Conservation (phyloP, 352 stramenopile species). For the Thalassiosira livingstoniorum region DNA sequence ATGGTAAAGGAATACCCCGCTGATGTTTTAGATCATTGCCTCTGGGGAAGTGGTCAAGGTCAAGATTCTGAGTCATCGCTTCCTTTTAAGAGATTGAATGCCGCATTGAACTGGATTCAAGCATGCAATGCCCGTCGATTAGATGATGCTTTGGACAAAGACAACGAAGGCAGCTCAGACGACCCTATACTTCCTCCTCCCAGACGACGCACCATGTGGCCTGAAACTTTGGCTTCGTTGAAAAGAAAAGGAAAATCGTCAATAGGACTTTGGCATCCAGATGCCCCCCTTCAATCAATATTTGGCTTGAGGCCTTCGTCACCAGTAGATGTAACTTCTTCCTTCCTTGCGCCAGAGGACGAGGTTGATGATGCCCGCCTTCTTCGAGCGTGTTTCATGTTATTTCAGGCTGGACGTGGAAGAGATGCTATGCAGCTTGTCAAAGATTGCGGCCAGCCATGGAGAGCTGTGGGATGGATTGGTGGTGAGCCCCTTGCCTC, state of each 20-base stretch:
- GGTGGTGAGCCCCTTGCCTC: conserved; percentile 56
- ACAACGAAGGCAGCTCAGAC: conserved; percentile 32
- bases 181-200: conserved; percentile 48
- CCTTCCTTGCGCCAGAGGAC: conserved; percentile 41
- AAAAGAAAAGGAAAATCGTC: conserved; percentile 18
- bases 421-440: conserved; percentile 62
- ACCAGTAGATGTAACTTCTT: neutral
- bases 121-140: conserved; percentile 47
- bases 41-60: conserved; percentile 20
- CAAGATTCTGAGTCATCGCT: conserved; percentile 19
- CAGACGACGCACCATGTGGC: conserved; percentile 54
- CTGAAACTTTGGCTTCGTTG: conserved; percentile 39
- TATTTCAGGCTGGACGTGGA: conserved; percentile 64
- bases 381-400: conserved; percentile 57
- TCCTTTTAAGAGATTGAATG: conserved; percentile 38
- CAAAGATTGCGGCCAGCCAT: conserved; percentile 65
- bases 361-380: conserved; percentile 56
- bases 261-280: conserved; percentile 43
- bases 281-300: conserved; percentile 35
- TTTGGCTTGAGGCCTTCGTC: neutral
- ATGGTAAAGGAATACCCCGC: conserved; percentile 50
- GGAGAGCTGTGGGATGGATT: conserved; percentile 64
- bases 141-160: conserved; percentile 19
- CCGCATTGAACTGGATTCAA: conserved; percentile 58
- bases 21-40: conserved; percentile 58